Percentiles rank a stretch among this genome's conserved stretches.
These are phyloP conservation scores for Saccharum spontaneum DNA, from an alignment of 176 grass and related monocot species.

Conservation along the genomic window DNA sequence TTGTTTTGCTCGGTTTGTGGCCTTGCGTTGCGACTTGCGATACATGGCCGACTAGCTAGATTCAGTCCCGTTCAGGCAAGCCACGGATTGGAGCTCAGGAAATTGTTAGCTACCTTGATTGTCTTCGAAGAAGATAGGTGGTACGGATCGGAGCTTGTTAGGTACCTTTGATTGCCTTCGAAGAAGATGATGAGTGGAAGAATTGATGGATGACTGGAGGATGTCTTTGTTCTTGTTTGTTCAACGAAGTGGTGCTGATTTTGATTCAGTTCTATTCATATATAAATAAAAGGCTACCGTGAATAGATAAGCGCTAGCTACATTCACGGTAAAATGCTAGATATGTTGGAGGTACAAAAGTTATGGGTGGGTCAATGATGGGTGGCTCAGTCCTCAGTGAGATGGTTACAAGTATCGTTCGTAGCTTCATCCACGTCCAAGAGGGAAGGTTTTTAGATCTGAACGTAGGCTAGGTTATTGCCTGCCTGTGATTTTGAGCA, in stretches of 20 bases:
- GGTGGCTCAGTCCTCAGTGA: not conserved
- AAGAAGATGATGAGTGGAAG: not conserved
- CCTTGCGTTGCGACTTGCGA: not conserved
- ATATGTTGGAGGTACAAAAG: not conserved
- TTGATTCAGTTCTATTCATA: not conserved
- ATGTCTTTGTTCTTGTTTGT: not conserved
- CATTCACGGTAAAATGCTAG: not conserved
- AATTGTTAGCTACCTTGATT: not conserved
- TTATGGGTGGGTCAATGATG: not conserved
- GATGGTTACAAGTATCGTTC: not conserved
- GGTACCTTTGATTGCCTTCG: not conserved
- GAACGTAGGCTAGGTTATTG: not conserved
- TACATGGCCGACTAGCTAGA: not conserved
- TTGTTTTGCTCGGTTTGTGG: not conserved
- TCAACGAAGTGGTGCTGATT: not conserved
- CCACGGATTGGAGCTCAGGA: not conserved
- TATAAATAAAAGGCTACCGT: not conserved
- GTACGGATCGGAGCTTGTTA: too few relatives aligned
- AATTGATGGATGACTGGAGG: not conserved
- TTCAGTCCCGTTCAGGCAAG: not conserved
- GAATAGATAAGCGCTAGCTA: not conserved
- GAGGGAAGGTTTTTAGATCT: not conserved
- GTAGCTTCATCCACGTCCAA: not conserved
- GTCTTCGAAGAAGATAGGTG: not conserved
- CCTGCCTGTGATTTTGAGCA: not conserved